Base-by-base conservation (phyloP, 2,329 filamentous ascomycete species). In the Neobulgaria alba region DNA sequence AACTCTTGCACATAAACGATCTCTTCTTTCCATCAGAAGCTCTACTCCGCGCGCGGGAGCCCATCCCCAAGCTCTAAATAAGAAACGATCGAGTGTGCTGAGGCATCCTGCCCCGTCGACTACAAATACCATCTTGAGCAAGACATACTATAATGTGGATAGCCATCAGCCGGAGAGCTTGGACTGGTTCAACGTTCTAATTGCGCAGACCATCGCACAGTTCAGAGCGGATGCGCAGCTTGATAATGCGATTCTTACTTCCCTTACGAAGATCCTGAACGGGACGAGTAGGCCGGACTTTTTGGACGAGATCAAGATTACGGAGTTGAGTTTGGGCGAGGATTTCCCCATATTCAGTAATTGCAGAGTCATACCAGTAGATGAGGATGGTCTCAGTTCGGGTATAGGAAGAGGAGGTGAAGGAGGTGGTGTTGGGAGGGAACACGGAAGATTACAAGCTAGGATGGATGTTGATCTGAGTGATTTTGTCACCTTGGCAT, bases 331-430 rank as follows among this genome's bases (percentile, higher is more conserved):
- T 37, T 69, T 98, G 3, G 92, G 92, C 20, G 92, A 98, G 56
- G 92, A 98, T 56, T 98, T 96, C 50, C 92, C 92, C 19, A 98
- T 98, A 39, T 94, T 98, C 63, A 95, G 89, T 67, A 98, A 98
- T 62, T 96, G 92, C 58, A 79, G 92, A 44, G 84, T 98, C 41
- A 95, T 95, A 46, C 87, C 89, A 2, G 85, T 95, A 0, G 82
- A 86, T 54, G 85, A 90, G 52, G 82, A 89, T 61, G 83, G 82
- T 1, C 62, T 80, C 26, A 71, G 66, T 33, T 66, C 81, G 26
- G 71, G 68, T 14, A 43, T 39, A n/a, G 53, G 47, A 10, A 43
- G 44, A 30, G 46, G 39, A 19, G 48, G 35, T 7, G 49, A 58
- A 53, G 12, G 66, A 64, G 47, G 42, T 29, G 29, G 23, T 26